Percentiles rank a stretch among this genome's conserved stretches.
These are phyloP conservation scores for Arabidopsis arenosa DNA, from an alignment of 345 rosid species.

Conservation along the genomic window DNA sequence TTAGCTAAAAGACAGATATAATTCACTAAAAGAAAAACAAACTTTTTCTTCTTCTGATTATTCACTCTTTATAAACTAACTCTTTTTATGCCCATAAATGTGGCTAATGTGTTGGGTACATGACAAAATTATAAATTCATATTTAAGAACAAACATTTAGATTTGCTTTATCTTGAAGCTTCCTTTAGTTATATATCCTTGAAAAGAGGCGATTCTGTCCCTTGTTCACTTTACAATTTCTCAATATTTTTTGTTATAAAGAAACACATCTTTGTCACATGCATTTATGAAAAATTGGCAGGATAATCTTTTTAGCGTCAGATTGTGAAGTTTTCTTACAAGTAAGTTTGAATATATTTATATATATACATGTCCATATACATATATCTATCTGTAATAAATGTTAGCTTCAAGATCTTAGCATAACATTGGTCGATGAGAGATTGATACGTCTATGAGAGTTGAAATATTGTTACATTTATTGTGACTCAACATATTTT, in stretches of 20 bases:
- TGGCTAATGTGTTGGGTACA: conserved; percentile 27
- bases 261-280: conserved; percentile 39
- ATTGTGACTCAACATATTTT: conserved; percentile 21
- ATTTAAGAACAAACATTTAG: not conserved
- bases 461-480: conserved; percentile 41
- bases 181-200: conserved; percentile 35
- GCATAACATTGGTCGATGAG: conserved; percentile 36
- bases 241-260: conserved; percentile 20
- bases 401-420: conserved; percentile 28
- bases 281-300: conserved; percentile 14
- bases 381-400: conserved; percentile 22
- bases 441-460: conserved; percentile 34
- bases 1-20: conserved; percentile 37
- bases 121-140: conserved; percentile 3
- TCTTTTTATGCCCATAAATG: conserved; percentile 23
- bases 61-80: not conserved
- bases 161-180: conserved; percentile 42
- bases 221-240: conserved; percentile 37
- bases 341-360: not conserved
- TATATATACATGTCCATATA: not conserved
- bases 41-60: conserved; percentile 9
- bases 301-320: not conserved
- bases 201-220: conserved; percentile 35
- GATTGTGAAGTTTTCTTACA: conserved; percentile 8
- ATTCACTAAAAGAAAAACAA: conserved; percentile 5